These are phyloP conservation scores for Quercus tomentella DNA, from an alignment of 331 rosid genomes.

Conservation along the genomic window DNA sequence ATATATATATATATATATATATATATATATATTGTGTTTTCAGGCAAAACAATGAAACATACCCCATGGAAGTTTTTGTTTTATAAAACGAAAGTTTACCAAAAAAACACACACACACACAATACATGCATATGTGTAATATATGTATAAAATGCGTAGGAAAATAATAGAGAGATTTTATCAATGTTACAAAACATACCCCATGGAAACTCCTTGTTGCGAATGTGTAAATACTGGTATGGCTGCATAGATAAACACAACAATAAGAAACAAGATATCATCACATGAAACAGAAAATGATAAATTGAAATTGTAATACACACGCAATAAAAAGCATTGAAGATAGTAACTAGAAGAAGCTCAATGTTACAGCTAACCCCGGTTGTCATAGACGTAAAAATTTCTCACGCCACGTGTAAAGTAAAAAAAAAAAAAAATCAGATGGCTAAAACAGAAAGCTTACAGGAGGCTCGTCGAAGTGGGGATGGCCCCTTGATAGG, in stretches of 20 bases:
- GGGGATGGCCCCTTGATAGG: constrained; percentile 86
- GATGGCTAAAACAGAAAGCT: constrained; percentile 32
- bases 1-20: too few species aligned
- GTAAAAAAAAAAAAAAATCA: neutral
- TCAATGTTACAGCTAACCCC: neutral
- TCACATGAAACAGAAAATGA: neutral
- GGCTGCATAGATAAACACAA: constrained; percentile 33
- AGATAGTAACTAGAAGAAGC: neutral
- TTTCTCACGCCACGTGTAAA: neutral
- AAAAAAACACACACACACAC: too few species aligned
- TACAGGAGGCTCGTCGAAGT: constrained; percentile 71
- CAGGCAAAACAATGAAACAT: too few species aligned
- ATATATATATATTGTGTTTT: too few species aligned
- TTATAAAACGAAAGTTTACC: too few species aligned
- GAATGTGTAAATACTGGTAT: constrained; percentile 79
- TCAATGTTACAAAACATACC: constrained; percentile 48
- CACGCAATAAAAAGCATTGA: neutral
- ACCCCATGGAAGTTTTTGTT: too few species aligned
- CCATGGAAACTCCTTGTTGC: constrained; percentile 99
- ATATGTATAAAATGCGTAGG: too few species aligned
- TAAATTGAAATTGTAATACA: neutral
- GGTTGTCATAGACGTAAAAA: neutral
- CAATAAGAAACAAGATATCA: neutral
- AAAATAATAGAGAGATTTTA: neutral
- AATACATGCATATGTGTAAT: too few species aligned